phyloP scores from a whole-genome alignment of 2,329 filamentous ascomycete species.

The Phyllachora maydis region DNA sequence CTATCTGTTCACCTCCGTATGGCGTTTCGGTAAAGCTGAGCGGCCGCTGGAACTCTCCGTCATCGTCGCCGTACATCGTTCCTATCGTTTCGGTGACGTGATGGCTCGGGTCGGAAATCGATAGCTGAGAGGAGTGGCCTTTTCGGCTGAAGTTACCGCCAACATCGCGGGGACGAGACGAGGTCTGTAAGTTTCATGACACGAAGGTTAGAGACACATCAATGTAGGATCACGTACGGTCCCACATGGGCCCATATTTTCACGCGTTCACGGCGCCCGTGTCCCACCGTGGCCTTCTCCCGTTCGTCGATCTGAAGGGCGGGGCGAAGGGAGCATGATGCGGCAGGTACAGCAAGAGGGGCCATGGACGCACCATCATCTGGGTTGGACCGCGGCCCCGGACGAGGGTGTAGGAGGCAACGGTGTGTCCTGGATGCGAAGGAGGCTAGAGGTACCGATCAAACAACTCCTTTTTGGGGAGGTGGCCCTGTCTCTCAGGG shows the following conservation, averaged over 20 bases:
- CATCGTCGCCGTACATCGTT: constrained; percentile 67
- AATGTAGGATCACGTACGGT: no score
- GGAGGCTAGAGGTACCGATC: no score
- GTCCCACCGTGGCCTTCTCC: no score
- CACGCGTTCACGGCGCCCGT: no score
- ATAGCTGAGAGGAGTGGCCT: constrained; percentile 35
- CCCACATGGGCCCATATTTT: constrained; percentile 8
- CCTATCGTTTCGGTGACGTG: constrained; percentile 91
- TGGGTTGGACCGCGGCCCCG: constrained; percentile 16
- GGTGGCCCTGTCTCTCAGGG: no score
- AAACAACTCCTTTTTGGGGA: no score
- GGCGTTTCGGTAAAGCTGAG: constrained; percentile 52
- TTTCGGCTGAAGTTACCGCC: constrained; percentile 36
- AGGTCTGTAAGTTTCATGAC: constrained; percentile 21
- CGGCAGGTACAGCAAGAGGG: no score
- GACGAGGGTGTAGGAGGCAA: no score
- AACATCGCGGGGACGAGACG: constrained; percentile 34
- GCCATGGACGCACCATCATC: constrained; percentile 34
- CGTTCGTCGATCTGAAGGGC: no score
- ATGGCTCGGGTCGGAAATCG: constrained; percentile 73
- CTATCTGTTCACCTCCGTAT: constrained; percentile 29
- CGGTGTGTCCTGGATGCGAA: no score
- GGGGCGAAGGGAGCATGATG: no score
- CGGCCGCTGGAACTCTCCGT: constrained; percentile 42
- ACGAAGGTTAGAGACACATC: constrained; percentile 3